Percentiles rank a stretch among this genome's conserved stretches.
phyloP scores from a whole-genome alignment of 148 eudicot species.

The Chenopodium formosanum region DNA sequence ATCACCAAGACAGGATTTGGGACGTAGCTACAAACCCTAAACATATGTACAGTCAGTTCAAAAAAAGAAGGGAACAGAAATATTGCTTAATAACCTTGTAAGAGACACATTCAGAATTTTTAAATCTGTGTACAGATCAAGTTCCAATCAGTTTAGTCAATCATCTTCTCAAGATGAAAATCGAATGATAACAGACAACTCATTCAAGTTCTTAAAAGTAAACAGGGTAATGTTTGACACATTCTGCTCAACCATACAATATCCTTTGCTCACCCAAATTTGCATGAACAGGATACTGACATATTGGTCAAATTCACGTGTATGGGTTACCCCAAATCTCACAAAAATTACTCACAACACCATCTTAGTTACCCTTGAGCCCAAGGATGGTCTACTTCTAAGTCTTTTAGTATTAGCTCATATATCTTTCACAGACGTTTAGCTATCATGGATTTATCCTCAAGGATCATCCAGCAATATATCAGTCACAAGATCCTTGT shows the following conservation, averaged over 20 bases:
- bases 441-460: no score
- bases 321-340: not conserved
- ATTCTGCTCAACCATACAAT: not conserved
- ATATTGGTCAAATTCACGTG: not conserved
- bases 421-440: no score
- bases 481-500: not conserved
- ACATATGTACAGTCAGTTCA: not conserved
- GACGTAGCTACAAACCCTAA: constrained; percentile 63
- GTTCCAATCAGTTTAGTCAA: not conserved
- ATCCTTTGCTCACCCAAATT: not conserved
- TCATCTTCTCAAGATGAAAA: not conserved
- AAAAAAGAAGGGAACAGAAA: not conserved
- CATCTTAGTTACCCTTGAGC: not conserved
- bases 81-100: not conserved
- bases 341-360: not conserved
- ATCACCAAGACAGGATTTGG: constrained; percentile 95
- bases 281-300: not conserved
- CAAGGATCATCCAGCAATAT: not conserved
- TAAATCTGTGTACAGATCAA: not conserved
- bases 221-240: not conserved
- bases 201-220: not conserved
- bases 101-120: not conserved
- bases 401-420: no score
- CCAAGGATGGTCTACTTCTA: not conserved
- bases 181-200: not conserved